A percentile compares a stretch with the other conserved stretches of the same genome.
These are phyloP conservation scores for Hypoxylon sp. DNA, from an alignment of 2,329 filamentous ascomycete genomes.

Conservation along the genomic window DNA sequence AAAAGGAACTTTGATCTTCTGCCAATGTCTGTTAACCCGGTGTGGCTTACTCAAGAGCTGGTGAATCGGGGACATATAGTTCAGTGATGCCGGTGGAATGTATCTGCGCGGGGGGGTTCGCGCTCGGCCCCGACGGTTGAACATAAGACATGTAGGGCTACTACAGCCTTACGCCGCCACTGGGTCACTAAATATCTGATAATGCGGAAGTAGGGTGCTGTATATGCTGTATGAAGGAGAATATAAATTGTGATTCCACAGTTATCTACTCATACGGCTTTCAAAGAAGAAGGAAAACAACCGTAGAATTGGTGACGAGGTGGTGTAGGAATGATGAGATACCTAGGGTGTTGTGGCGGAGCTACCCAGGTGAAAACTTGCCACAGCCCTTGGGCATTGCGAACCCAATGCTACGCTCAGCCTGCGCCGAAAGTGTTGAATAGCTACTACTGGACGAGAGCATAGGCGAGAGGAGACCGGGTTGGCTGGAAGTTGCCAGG, in stretches of 20 bases:
- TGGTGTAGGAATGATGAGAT: not conserved
- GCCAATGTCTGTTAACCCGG: not conserved
- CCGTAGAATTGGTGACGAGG: not conserved
- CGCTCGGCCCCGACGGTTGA: not conserved
- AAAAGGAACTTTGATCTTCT: too few relatives aligned
- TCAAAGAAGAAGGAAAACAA: not conserved
- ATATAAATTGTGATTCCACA: too few relatives aligned
- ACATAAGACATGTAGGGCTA: not conserved
- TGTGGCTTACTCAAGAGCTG: not conserved
- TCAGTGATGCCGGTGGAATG: not conserved
- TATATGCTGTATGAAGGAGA: too few relatives aligned
- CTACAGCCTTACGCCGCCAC: not conserved
- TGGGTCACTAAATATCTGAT: too few relatives aligned
- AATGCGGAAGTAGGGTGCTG: too few relatives aligned
- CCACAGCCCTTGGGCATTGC: too few relatives aligned
- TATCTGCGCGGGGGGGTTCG: not conserved
- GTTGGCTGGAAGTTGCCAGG: too few relatives aligned
- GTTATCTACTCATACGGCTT: too few relatives aligned
- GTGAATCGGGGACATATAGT: not conserved
- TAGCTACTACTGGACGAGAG: too few relatives aligned
- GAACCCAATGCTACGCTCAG: too few relatives aligned
- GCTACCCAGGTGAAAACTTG: not conserved
- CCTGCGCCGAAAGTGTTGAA: too few relatives aligned
- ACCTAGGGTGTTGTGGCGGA: not conserved
- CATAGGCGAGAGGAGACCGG: too few relatives aligned